phyloP scores from a whole-genome alignment of 768 basidiomycete species.

The Rhizopogon salebrosus region DNA sequence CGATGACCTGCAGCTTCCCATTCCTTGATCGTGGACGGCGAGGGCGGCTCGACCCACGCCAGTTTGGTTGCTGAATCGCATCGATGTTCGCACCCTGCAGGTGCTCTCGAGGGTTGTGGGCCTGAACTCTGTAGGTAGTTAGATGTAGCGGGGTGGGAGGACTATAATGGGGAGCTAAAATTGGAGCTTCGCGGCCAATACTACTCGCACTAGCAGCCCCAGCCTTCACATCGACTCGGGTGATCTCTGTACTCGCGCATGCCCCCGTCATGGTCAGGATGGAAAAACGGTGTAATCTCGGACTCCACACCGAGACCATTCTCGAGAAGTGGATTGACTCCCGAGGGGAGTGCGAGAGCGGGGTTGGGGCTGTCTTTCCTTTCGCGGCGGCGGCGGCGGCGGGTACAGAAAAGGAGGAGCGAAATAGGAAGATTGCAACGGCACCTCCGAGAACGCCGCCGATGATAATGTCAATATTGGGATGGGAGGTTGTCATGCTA shows the following conservation, averaged over 20 bases:
- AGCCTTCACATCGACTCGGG: background rate
- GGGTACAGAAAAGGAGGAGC: conserved; percentile 26
- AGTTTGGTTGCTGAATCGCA: conserved; percentile 12
- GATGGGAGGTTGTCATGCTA: conserved; percentile 5
- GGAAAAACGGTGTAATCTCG: conserved; percentile 13
- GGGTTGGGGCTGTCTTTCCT: conserved; percentile 38
- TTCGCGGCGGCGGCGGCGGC: conserved; percentile 10
- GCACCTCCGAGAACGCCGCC: conserved; percentile 48
- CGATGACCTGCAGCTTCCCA: conserved; percentile 15
- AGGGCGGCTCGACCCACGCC: conserved; percentile 10
- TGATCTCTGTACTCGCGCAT: conserved; percentile 20
- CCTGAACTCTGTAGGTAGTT: too few species aligned
- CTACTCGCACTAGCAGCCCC: background rate
- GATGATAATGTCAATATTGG: conserved; percentile 36
- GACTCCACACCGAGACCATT: conserved; percentile 28
- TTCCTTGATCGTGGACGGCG: conserved; percentile 16
- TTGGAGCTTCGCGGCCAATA: background rate
- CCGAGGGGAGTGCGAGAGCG: conserved; percentile 23
- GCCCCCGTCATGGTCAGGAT: background rate
- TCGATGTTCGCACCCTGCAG: conserved; percentile 1
- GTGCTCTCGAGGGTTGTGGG: background rate
- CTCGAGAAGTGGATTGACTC: conserved; percentile 21
- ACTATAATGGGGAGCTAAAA: conserved; percentile 4
- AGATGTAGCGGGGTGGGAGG: conserved; percentile 1
- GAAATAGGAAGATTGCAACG: conserved; percentile 21